A percentile compares a stretch with the other conserved stretches of the same genome.
Conservation (phyloP, 306 rosid genomes). For the Leucaena leucocephala region DNA sequence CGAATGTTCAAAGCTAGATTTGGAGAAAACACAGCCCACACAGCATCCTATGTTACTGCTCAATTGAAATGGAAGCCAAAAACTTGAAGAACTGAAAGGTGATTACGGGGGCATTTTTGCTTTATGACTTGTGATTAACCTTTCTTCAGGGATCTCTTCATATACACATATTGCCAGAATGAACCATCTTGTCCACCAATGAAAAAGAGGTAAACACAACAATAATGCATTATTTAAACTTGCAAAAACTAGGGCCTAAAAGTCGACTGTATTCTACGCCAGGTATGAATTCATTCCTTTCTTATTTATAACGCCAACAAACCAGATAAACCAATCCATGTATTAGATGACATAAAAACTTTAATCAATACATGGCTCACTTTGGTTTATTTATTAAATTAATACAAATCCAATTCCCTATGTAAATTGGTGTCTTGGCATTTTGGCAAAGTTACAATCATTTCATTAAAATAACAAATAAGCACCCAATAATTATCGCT, state of each 20-base stretch:
- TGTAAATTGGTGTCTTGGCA: background rate
- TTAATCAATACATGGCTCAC: background rate
- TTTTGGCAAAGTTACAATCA: background rate
- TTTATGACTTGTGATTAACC: background rate
- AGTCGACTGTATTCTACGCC: background rate
- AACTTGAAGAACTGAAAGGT: background rate
- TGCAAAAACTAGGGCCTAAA: background rate
- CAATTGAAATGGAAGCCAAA: background rate
- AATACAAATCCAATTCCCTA: background rate
- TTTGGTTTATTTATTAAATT: background rate
- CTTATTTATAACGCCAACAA: background rate
- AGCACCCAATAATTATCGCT: background rate
- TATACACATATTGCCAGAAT: background rate
- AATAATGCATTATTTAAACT: background rate
- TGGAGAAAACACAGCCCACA: background rate
- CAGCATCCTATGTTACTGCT: background rate
- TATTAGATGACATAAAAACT: background rate
- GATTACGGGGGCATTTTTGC: background rate
- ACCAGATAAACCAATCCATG: background rate
- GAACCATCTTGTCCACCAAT: background rate
- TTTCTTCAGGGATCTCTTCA: background rate
- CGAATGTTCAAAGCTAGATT: background rate
- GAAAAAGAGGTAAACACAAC: background rate
- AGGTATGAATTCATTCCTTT: background rate
- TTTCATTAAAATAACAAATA: background rate